Percentiles rank a stretch among this genome's conserved stretches.
phyloP scores from a whole-genome alignment of 106 monocot species.

The Allium sativum region DNA sequence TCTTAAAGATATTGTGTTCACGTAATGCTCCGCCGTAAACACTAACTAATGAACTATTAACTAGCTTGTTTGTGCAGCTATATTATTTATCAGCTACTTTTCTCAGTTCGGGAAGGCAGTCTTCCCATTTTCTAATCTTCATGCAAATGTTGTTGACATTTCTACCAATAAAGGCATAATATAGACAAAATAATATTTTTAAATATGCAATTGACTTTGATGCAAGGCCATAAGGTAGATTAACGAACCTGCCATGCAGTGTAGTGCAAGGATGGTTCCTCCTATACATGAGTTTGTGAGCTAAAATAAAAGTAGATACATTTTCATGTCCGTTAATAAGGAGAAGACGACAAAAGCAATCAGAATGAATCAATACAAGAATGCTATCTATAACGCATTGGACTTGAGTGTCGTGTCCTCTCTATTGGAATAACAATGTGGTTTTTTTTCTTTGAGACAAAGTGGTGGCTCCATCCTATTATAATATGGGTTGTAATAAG shows the following conservation, averaged over 20 bases:
- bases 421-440: slow-evolving; percentile 74
- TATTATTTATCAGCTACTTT: no score
- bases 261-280: slow-evolving; percentile 51
- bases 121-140: no score
- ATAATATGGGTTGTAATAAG: background rate
- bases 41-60: no score
- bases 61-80: no score
- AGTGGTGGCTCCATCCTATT: slow-evolving; percentile 88
- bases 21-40: slow-evolving; percentile 68
- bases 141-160: no score
- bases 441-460: slow-evolving; percentile 70
- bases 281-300: slow-evolving; percentile 45
- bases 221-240: no score
- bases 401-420: slow-evolving; percentile 32
- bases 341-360: slow-evolving; percentile 86
- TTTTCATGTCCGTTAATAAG: slow-evolving; percentile 39
- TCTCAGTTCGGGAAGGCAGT: no score
- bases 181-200: no score
- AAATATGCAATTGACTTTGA: no score
- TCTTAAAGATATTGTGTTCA: no score
- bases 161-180: no score
- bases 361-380: slow-evolving; percentile 88
- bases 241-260: slow-evolving; percentile 33
- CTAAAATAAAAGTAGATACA: slow-evolving; percentile 35
- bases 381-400: slow-evolving; percentile 29